These are phyloP conservation scores for Alloteropsis angusta DNA, from an alignment of 202 grass and related monocot genomes.

Conservation along the genomic window DNA sequence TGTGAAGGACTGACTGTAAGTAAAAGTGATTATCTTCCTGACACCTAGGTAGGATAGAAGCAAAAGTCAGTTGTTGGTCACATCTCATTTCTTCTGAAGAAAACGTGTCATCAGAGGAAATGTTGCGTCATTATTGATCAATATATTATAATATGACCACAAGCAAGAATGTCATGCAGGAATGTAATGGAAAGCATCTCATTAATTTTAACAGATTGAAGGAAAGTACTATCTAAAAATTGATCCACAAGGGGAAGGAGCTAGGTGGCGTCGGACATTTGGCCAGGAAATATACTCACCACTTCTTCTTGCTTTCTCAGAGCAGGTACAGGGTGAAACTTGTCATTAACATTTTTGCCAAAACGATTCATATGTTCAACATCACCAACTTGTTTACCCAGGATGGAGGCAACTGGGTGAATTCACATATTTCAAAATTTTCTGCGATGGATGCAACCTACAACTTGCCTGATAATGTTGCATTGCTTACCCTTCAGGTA, in stretches of 20 bases:
- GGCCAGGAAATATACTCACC: conserved; percentile 97
- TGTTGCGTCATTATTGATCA: neutral
- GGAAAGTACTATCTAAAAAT: conserved; percentile 90
- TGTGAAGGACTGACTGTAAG: conserved; percentile 87
- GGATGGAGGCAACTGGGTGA: conserved; percentile 76
- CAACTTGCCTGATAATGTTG: conserved; percentile 90
- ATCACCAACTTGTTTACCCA: conserved; percentile 33
- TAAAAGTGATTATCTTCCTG: conserved; percentile 13
- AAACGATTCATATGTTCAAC: conserved; percentile 10
- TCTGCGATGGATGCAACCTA: conserved; percentile 86
- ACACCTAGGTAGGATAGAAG: neutral
- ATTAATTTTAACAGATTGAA: conserved; percentile 40
- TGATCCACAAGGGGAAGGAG: conserved; percentile 74
- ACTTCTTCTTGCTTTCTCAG: conserved; percentile 85
- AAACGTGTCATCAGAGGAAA: neutral
- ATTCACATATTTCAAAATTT: conserved; percentile 62
- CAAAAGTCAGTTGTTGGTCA: neutral
- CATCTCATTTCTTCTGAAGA: neutral
- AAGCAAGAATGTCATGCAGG: neutral
- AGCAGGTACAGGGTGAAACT: conserved; percentile 48
- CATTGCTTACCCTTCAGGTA: conserved; percentile 87
- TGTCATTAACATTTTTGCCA: conserved; percentile 18
- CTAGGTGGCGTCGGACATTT: conserved; percentile 81
- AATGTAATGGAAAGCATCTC: neutral
- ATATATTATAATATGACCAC: neutral